These are phyloP conservation scores for Hyphodiscus hymeniophilus DNA, from an alignment of 495 filamentous ascomycete genomes.

Conservation along the genomic window DNA sequence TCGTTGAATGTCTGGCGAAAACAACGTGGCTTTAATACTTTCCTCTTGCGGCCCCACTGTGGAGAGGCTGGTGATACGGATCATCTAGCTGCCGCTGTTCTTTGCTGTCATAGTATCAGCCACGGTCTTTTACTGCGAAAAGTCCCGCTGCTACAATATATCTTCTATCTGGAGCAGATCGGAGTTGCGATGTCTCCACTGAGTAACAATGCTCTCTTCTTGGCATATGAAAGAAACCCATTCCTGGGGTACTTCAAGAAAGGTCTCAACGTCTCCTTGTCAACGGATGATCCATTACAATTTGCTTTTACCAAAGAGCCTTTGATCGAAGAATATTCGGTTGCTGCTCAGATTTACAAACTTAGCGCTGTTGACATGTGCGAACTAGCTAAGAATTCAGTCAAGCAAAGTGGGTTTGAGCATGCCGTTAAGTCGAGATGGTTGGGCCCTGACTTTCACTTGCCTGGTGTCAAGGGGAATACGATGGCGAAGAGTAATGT, in stretches of 20 bases:
- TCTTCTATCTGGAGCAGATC: slow-evolving; percentile 96
- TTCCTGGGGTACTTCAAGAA: slow-evolving; percentile 92
- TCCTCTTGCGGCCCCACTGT: slow-evolving; percentile 87
- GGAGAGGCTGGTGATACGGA: slow-evolving; percentile 96
- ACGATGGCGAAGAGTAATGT: slow-evolving; percentile 93
- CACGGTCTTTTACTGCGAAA: slow-evolving; percentile 91
- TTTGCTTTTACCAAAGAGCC: slow-evolving; percentile 99
- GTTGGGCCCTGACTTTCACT: slow-evolving; percentile 68
- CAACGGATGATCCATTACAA: slow-evolving; percentile 93
- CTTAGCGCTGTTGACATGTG: slow-evolving; percentile 97
- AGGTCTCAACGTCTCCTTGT: slow-evolving; percentile 90
- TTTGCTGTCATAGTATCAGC: slow-evolving; percentile 96
- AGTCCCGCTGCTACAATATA: slow-evolving; percentile 89
- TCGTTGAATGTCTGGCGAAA: slow-evolving; percentile 90
- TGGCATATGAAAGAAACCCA: slow-evolving; percentile 95
- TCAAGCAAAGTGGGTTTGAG: slow-evolving; percentile 91
- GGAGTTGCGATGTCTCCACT: slow-evolving; percentile 98
- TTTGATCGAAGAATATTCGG: slow-evolving; percentile 94
- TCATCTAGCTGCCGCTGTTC: slow-evolving; percentile 82
- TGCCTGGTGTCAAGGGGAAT: slow-evolving; percentile 73
- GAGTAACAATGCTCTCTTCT: slow-evolving; percentile 93
- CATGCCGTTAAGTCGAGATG: slow-evolving; percentile 79
- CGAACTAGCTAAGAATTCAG: slow-evolving; percentile 91
- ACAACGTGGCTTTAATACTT: slow-evolving; percentile 89
- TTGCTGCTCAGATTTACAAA: slow-evolving; percentile 97